Percentiles rank a stretch among this genome's conserved stretches.
Evolutionary conservation across 192 early-diverging fungal species (phyloP).

Genomic region (Geranomyces variabilis): DNA sequence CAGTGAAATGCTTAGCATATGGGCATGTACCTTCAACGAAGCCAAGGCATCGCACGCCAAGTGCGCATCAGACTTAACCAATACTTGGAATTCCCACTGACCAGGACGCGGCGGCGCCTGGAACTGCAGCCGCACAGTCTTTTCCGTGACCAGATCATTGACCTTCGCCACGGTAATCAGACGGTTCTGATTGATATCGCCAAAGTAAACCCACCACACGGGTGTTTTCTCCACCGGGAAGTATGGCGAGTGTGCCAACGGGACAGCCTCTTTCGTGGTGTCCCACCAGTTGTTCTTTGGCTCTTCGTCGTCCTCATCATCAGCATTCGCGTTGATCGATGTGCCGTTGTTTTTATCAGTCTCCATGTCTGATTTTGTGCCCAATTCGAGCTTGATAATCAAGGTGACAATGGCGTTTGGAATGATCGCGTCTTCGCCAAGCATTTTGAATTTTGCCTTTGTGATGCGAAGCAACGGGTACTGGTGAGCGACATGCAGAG

Average conservation of each 20-base stretch:
- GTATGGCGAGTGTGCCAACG: slow-evolving; percentile 66
- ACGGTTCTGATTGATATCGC: slow-evolving; percentile 80
- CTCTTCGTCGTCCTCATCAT: slow-evolving; percentile 35
- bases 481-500: slow-evolving; percentile 72
- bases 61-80: slow-evolving; percentile 88
- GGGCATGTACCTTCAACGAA: slow-evolving; percentile 70
- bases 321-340: neutral
- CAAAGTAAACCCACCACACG: slow-evolving; percentile 90
- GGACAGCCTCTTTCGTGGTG: slow-evolving; percentile 29
- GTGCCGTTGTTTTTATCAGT: slow-evolving; percentile 27
- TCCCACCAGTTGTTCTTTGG: slow-evolving; percentile 38
- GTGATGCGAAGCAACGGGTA: slow-evolving; percentile 79
- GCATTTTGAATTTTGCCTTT: slow-evolving; percentile 74
- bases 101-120: slow-evolving; percentile 89
- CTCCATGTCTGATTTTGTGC: slow-evolving; percentile 27
- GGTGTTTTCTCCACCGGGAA: slow-evolving; percentile 74
- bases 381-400: slow-evolving; percentile 41
- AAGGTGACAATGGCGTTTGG: slow-evolving; percentile 54
- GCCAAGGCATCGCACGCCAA: slow-evolving; percentile 80
- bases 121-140: slow-evolving; percentile 79
- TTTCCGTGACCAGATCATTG: slow-evolving; percentile 59
- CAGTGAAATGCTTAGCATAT: neutral
- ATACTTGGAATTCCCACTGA: slow-evolving; percentile 77
- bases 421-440: slow-evolving; percentile 54
- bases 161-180: slow-evolving; percentile 74